Base-by-base conservation (phyloP, 345 rosid genomes). In the Eucalyptus tenuipes region DNA sequence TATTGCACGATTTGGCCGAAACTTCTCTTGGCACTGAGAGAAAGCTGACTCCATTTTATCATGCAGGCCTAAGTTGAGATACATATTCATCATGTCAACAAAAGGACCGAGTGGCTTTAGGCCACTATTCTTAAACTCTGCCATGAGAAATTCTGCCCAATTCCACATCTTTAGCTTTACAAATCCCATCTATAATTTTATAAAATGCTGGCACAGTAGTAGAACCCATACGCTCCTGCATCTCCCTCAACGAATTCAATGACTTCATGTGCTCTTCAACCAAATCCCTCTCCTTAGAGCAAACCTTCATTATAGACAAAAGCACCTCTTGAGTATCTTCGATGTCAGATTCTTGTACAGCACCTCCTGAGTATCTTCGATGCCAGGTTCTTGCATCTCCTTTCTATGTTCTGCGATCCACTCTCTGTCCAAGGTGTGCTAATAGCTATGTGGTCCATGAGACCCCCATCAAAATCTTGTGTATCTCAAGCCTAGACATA, bases 391-490 rank as follows among this genome's bases (percentile, higher is more conserved):
- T 81, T 82, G 88, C 97, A 97, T 96, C 92, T 94, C 96, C 91
- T 91, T 86, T 91, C 98, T 93, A 18, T 96, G 86, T 27, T 87
- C 90, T 48, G 66, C 88, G 64, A 97, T 90, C 90, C 98, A 93
- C 52, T 89, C 93, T 90, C 45, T 93, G 88, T 97, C 98, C 86
- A 96, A 59, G 8, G 81, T 87, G n/a, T 96, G 96, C 91, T 96
- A 98, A 88, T 95, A 94, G 91, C 99, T 96, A 89, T 96, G 99
- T 59, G 95, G 90, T 98, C 96, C 64, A 97, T 95, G 49, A 95
- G 90, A 64, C 99, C 99, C 7, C 90, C 90, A 88, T 93, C 96
- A 7, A 97, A 92, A 93, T 96, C 95, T 92, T 95, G 55, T 95
- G 97, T 37, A 96, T 90, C 93, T 96, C 98, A 85, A 96, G 93